These are phyloP conservation scores for Singerocomus rubriflavus DNA, from an alignment of 1,284 basidiomycete species.

Conservation along the genomic window DNA sequence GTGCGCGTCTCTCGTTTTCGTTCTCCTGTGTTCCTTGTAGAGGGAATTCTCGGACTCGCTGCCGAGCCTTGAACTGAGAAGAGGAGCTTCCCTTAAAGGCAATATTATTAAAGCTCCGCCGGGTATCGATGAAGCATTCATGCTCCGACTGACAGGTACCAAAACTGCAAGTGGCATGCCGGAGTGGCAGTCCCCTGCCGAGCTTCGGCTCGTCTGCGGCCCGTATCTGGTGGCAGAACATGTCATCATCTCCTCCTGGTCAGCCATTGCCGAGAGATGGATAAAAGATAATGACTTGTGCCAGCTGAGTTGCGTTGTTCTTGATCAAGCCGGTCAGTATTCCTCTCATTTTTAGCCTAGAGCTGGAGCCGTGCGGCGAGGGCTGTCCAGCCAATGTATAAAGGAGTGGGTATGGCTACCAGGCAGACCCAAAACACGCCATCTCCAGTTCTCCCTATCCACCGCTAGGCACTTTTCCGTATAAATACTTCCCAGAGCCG, in stretches of 20 bases:
- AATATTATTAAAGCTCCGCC: no score
- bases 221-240: neutral
- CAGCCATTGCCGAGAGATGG: constrained; percentile 3
- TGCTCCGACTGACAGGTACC: no score
- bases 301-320: constrained; percentile 5
- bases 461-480: neutral
- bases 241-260: neutral
- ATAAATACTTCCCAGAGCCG: constrained; percentile 9
- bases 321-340: neutral
- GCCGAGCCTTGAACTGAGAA: no score
- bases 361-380: neutral
- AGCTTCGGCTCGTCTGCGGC: no score
- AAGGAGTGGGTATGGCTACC: constrained; percentile 3
- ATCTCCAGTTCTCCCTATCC: neutral
- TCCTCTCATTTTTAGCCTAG: neutral
- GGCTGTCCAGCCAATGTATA: constrained; percentile 8
- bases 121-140: no score
- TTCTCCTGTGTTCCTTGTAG: no score
- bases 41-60: no score
- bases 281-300: constrained; percentile 7
- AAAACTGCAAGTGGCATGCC: no score
- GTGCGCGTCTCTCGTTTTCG: no score
- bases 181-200: no score
- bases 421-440: neutral
- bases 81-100: no score